Base-by-base conservation (phyloP, 2,329 filamentous ascomycete species). In the Colletotrichum theobromicola region DNA sequence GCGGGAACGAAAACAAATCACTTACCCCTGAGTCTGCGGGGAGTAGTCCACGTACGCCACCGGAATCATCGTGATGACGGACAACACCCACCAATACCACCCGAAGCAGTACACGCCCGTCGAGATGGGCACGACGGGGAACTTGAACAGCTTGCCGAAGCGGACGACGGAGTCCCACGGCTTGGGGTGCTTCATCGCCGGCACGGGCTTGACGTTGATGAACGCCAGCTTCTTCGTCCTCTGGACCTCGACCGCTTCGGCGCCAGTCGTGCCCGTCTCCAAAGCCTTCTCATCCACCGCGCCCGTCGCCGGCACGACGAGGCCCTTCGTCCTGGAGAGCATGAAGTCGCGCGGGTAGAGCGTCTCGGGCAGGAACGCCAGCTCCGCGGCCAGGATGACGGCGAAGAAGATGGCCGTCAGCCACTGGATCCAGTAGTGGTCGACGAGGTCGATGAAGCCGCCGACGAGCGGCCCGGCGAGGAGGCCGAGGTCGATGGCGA, bases 61-160 rank as follows among this genome's bases (percentile, higher is more conserved):
- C 0, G 89, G 89, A 5, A 89, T 81, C 82, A 89, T 85, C 4
- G 88, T 90, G 69, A 90, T 87, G 24, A 90, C 84, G 0, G 86
- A 87, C 13, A 90, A 75, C 7, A 90, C 82, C 88, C 89, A 91
- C 88, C 88, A 91, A 78, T 91, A 91, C 86, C 88, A 90, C 4
- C 83, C 79, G 75, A 89, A 90, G 76, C 84, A 87, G 79, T 89
- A 91, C 10, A 84, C 83, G 10, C 87, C 74, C 5, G 90, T 83
- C 4, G 85, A 80, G 10, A 90, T 80, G 0, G 84, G 81, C 1
- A 91, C 84, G 5, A 84, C 84, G 4, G 84, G 82, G 76, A 85
- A 87, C 70, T 83, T 84, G 77, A 87, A 90, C 4, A 86, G 87
- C 71, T 85, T 82, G 50, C 84, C 62, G 76, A 90, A 90, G 7